Base-by-base conservation (phyloP, 352 stramenopile species). In the Pilasporangium apinafurcum region DNA sequence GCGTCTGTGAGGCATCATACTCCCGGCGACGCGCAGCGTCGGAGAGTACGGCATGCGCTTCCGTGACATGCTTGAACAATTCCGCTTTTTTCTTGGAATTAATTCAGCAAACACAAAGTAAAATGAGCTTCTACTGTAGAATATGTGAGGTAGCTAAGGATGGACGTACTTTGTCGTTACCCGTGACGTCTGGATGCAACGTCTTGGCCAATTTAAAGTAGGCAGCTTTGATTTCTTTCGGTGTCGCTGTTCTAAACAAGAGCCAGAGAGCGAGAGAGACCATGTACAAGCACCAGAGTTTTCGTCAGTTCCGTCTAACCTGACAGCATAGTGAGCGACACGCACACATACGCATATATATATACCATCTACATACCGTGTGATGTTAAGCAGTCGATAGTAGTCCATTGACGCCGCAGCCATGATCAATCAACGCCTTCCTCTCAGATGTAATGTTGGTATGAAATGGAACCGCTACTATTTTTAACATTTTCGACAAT, bases 161-260 rank as follows among this genome's bases (percentile, higher is more conserved):
- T n/a, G n/a, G n/a, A n/a, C 51, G 21, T 22, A 77, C 68, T 43
- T 62, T 43, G 34, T 93, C 82, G 46, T 91, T 90, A 37, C 75
- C 77, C 1, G 76, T 93, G 26, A 86, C 79, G 41, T 93, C 82
- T n/a, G 82, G 82, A 76, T 92, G 82, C 48, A 93, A 62, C 20
- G 69, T 68, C 55, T 89, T 89, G 35, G 82, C 81, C 7, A 91
- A 65, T 45, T 60, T 56, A n/a, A 91, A 68, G 56, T 92, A 93
- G 16, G 82, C 82, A 14, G 56, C 41, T 42, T 91, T 93, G 52
- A 93, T 90, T 51, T 90, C 79, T 48, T 85, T 90, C 16, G 45
- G 48, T 0, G 64, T 75, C 20, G 79, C 74, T 17, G 56, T 68
- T 53, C 76, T 87, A 43, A 16, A 10, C 24, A 16, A 10, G 9